phyloP scores from a whole-genome alignment of 805 yeast genomes.

The Candida chilensis region DNA sequence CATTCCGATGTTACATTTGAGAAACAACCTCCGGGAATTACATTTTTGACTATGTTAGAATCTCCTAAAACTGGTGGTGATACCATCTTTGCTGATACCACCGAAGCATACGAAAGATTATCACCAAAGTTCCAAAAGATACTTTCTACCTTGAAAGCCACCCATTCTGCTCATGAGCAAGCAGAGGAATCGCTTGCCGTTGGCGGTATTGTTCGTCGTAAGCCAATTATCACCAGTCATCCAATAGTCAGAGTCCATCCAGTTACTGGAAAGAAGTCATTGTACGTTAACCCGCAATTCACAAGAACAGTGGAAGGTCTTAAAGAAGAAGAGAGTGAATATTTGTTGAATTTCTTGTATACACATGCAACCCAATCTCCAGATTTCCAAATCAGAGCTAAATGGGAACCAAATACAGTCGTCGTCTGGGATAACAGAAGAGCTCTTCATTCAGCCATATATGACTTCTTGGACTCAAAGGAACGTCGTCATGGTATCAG shows the following conservation, averaged over 20 bases:
- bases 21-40: constrained; percentile 62
- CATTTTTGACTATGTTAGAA: constrained; percentile 57
- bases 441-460: constrained; percentile 57
- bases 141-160: constrained; percentile 51
- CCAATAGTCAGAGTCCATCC: constrained; percentile 71
- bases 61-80: constrained; percentile 66
- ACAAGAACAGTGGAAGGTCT: constrained; percentile 61
- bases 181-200: constrained; percentile 38
- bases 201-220: constrained; percentile 63
- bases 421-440: constrained; percentile 78
- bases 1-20: constrained; percentile 74
- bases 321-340: constrained; percentile 63
- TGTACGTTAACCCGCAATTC: constrained; percentile 51
- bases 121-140: constrained; percentile 56
- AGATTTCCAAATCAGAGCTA: constrained; percentile 62
- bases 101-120: constrained; percentile 63
- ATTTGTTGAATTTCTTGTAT: constrained; percentile 47
- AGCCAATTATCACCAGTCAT: constrained; percentile 52
- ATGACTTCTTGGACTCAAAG: constrained; percentile 60
- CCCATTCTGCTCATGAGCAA: constrained; percentile 66
- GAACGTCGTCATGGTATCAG: constrained; percentile 66
- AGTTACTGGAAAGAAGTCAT: constrained; percentile 52
- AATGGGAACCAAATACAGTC: constrained; percentile 63
- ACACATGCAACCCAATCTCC: constrained; percentile 37
- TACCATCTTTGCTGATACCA: constrained; percentile 65